These are phyloP conservation scores for Fagus crenata DNA, from an alignment of 306 rosid genomes.

Conservation along the genomic window DNA sequence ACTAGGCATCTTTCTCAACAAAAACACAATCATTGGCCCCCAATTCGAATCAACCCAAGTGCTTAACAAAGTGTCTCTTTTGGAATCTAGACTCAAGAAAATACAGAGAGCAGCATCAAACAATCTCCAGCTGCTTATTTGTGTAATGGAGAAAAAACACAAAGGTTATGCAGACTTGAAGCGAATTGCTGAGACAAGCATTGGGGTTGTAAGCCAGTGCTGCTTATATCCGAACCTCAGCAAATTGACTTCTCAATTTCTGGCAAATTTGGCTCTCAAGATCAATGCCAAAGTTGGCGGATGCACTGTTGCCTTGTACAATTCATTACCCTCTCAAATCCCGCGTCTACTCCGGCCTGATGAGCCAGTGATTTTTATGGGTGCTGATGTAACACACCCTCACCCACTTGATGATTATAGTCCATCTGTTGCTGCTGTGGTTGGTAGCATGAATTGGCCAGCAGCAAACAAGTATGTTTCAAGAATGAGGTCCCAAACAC, in stretches of 20 bases:
- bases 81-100: slow-evolving; percentile 83
- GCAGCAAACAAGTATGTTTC: slow-evolving; percentile 92
- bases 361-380: slow-evolving; percentile 90
- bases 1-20: slow-evolving; percentile 81
- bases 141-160: slow-evolving; percentile 92
- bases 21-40: slow-evolving; percentile 65
- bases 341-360: slow-evolving; percentile 63
- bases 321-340: slow-evolving; percentile 81
- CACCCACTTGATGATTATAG: slow-evolving; percentile 97
- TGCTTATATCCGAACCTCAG: slow-evolving; percentile 81
- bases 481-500: slow-evolving; percentile 97
- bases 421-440: slow-evolving; percentile 98
- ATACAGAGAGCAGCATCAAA: slow-evolving; percentile 64
- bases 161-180: slow-evolving; percentile 90
- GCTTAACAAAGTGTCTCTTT: slow-evolving; percentile 71
- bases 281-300: slow-evolving; percentile 98
- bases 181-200: slow-evolving; percentile 87
- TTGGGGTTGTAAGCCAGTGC: slow-evolving; percentile 89
- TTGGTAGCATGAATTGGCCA: slow-evolving; percentile 99
- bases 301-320: slow-evolving; percentile 87
- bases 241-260: slow-evolving; percentile 77
- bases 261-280: slow-evolving; percentile 92
- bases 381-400: slow-evolving; percentile 98
- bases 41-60: slow-evolving; percentile 78
- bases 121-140: slow-evolving; percentile 86